Evolutionary conservation across 2,329 filamentous ascomycete genomes (phyloP), one percentile per base, ranked within the genome.

Genomic region (Exophiala oligosperma): DNA sequence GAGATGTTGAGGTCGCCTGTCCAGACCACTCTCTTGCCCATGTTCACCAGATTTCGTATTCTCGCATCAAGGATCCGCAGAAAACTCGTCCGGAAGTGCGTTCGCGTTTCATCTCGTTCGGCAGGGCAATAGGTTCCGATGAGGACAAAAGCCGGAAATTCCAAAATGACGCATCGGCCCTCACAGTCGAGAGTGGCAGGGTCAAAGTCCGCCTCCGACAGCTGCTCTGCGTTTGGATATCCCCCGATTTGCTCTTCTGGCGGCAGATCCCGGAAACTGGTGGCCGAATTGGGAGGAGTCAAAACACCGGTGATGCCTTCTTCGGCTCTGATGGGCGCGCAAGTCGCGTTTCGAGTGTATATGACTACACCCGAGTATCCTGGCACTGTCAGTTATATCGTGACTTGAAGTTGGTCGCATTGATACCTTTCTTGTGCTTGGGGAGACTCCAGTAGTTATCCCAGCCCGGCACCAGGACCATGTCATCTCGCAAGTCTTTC

Each of bases 311-410:
- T 88, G 53, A 99, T 81, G n/a, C 94, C 94, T 77, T 97, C 93
- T 75, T 99, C 94, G 2, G 92, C 93, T 60, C 88, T 85, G 26
- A 97, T 90, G 0, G 94, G 94, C 2, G 87, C 84, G 72, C 94
- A 97, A 37, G 84, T 87, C 3, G 89, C 82, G 70, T 90, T 94
- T n/a, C 91, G 85, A 1, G 92, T 97, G 75, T 97, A 99, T 37
- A 99, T 91, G 2, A 89, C 94, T 1, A 99, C 93, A 1, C 94
- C 94, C 26, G 93, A 96, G 71, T 97, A 99, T 24, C 94, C 92
- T 96, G 41, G 4, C 53, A n/a, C 9, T 17, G 41, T 57, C 46
- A 56, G 53, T 47, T 9, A 8, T 14, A 23, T 55, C 70, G 49
- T 17, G 5, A 2, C 14, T 23, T 9, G 21, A 17, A 17, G 32